Base-by-base conservation (phyloP, 768 basidiomycete genomes). In the Terana coerulea region DNA sequence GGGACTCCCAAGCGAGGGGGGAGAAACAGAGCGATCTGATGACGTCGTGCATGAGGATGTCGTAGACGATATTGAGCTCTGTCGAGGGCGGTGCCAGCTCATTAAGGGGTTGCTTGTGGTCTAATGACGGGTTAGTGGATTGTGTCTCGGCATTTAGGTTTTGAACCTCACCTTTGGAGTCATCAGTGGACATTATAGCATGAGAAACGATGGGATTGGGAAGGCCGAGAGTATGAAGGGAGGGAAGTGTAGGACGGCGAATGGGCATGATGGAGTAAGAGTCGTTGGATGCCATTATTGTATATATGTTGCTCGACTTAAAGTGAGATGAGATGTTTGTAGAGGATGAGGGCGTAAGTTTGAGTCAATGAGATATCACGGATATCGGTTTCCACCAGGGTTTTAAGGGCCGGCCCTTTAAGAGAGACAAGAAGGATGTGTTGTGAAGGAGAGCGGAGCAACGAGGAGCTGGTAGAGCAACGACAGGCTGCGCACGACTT, bases 161-260 rank as follows among this genome's bases (percentile, higher is more conserved):
- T n/a, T n/a, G n/a, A n/a, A n/a, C n/a, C n/a, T n/a, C n/a, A n/a
- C n/a, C n/a, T n/a, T n/a, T n/a, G n/a, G n/a, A n/a, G n/a, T n/a
- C n/a, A n/a, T n/a, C n/a, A n/a, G n/a, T n/a, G n/a, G n/a, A n/a
- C n/a, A n/a, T n/a, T n/a, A n/a, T n/a, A n/a, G n/a, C n/a, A n/a
- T n/a, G n/a, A n/a, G n/a, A 25, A 5, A 8, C 37, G 10, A 41
- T 22, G 19, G 22, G 29, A 19, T 30, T 49, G 52, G 65, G 57
- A 6, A 81, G 71, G 47, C 75, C 63, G 49, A 81, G 76, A 9
- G 77, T 66, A 50, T 69, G 76, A 10, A 83, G 69, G 10, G 81
- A 68, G 12, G 81, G 81, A 11, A 83, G 75, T 1, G 73, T 77
- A 21, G 79, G 79, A 28, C 78, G 78, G 37, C 63, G 52, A 48